Percentiles rank a stretch among this genome's conserved stretches.
Evolutionary conservation across 352 stramenopile species (phyloP).

Genomic region (Saprolegnia parasitica): DNA sequence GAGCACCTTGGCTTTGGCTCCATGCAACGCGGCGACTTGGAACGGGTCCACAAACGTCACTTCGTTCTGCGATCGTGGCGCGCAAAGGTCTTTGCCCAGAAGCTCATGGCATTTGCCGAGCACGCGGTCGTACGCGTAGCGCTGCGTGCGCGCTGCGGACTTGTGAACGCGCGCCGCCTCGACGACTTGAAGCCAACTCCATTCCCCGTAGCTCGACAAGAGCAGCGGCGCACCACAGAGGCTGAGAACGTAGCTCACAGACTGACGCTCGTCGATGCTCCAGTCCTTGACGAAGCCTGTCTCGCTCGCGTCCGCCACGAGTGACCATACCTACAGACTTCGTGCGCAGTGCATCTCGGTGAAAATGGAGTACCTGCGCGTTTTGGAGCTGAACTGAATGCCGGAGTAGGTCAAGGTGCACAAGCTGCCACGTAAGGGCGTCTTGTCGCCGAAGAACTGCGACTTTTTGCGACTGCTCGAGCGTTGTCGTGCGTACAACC

Average conservation of each 20-base stretch:
- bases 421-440: constrained; percentile 79
- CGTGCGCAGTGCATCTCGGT: not conserved
- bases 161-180: constrained; percentile 12
- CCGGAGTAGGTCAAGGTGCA: constrained; percentile 72
- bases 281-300: constrained; percentile 69
- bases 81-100: constrained; percentile 30
- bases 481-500: constrained; percentile 59
- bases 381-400: constrained; percentile 63
- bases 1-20: constrained; percentile 78
- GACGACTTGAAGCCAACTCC: constrained; percentile 26
- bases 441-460: constrained; percentile 66
- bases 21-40: constrained; percentile 75
- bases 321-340: constrained; percentile 40
- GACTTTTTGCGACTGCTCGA: constrained; percentile 66
- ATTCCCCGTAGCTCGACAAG: constrained; percentile 39
- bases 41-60: constrained; percentile 85
- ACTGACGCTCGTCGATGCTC: constrained; percentile 80
- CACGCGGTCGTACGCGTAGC: constrained; percentile 28
- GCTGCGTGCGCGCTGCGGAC: constrained; percentile 18
- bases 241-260: constrained; percentile 73
- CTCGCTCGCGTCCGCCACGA: constrained; percentile 45
- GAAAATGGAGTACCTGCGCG: constrained; percentile 32
- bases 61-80: constrained; percentile 68
- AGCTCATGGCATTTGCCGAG: constrained; percentile 27
- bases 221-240: constrained; percentile 72